These are phyloP conservation scores for Candida silvicultrix DNA, from an alignment of 805 yeast genomes.

Conservation along the genomic window DNA sequence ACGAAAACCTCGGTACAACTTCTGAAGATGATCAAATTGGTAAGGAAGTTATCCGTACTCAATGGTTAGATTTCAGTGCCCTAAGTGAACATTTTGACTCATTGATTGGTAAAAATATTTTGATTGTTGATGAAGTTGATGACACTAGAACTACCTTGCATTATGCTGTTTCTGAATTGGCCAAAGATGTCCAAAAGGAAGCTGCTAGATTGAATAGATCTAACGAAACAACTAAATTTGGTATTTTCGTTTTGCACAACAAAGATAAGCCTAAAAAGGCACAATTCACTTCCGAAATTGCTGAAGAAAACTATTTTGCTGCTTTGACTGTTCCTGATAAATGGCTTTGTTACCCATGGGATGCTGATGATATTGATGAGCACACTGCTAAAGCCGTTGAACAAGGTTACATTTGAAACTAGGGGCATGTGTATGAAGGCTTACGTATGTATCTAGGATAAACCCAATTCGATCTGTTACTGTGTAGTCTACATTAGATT, in stretches of 20 bases:
- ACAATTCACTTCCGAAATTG: constrained; percentile 54
- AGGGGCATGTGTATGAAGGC: too few species aligned
- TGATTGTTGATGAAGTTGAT: constrained; percentile 88
- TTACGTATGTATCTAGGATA: too few species aligned
- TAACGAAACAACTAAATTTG: constrained; percentile 57
- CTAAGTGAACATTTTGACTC: constrained; percentile 64
- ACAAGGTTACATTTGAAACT: constrained; percentile 57
- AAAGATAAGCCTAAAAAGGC: constrained; percentile 80
- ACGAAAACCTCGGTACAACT: constrained; percentile 48
- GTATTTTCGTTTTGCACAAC: constrained; percentile 78
- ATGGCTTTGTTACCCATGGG: constrained; percentile 94
- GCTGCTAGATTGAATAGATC: constrained; percentile 54
- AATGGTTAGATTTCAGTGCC: constrained; percentile 83
- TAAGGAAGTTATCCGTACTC: constrained; percentile 78
- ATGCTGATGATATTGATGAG: constrained; percentile 70
- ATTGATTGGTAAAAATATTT: constrained; percentile 71
- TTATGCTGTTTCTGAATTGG: constrained; percentile 73
- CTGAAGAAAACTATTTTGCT: constrained; percentile 59
- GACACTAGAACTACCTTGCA: constrained; percentile 88
- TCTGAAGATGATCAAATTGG: constrained; percentile 48
- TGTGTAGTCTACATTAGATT: too few species aligned
- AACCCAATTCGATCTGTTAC: too few species aligned
- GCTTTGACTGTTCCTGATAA: constrained; percentile 70
- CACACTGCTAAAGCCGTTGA: constrained; percentile 60
- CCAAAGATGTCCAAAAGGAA: constrained; percentile 48